Evolutionary conservation across 148 eudicot species (phyloP).

Genomic region (Agrostemma githago): DNA sequence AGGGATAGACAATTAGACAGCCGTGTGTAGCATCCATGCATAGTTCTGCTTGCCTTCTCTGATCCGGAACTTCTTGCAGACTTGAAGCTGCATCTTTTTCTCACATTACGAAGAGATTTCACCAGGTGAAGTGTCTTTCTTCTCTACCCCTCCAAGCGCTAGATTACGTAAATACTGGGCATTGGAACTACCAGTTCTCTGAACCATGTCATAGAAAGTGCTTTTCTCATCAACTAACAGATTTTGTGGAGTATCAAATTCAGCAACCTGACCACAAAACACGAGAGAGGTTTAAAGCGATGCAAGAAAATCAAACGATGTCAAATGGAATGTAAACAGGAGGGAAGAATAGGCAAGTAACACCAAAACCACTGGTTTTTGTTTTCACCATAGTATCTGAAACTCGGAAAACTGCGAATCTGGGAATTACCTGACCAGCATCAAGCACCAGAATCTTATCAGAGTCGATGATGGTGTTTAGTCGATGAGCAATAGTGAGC

Average conservation of each 20-base stretch:
- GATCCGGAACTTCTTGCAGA: not conserved
- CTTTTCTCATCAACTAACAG: conserved; percentile 47
- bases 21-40: not conserved
- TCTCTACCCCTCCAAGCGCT: conserved; percentile 30
- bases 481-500: conserved; percentile 75
- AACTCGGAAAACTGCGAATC: not conserved
- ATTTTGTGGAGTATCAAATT: conserved; percentile 53
- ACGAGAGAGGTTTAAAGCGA: not conserved
- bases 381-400: not conserved
- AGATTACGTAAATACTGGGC: conserved; percentile 58
- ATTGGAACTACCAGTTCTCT: conserved; percentile 66
- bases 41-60: not conserved
- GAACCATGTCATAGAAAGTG: conserved; percentile 67
- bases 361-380: too few species aligned
- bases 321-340: too few species aligned
- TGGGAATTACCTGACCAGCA: conserved; percentile 47
- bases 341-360: too few species aligned
- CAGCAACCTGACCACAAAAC: conserved; percentile 40
- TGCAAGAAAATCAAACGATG: not conserved
- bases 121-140: not conserved
- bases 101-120: not conserved
- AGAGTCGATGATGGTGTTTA: conserved; percentile 71
- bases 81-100: not conserved
- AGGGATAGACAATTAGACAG: too few species aligned
- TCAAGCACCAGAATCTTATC: conserved; percentile 60